phyloP scores from a whole-genome alignment of 2,329 filamentous ascomycete species.

The Chrysoporthe deuterocubensis region DNA sequence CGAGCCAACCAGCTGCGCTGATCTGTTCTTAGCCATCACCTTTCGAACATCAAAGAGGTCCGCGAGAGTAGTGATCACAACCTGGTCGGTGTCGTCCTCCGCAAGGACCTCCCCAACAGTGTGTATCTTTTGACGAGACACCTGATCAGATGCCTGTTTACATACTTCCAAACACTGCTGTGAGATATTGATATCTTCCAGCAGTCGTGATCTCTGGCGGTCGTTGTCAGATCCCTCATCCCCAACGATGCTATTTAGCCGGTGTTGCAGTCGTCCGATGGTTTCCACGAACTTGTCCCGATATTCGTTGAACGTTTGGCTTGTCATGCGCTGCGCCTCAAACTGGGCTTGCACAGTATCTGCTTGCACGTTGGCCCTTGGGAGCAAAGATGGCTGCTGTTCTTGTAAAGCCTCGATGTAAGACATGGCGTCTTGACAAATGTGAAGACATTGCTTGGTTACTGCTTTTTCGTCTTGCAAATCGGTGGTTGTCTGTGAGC shows the following conservation, averaged over 20 bases:
- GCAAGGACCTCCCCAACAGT: neutral
- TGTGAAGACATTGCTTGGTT: neutral
- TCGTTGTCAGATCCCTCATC: neutral
- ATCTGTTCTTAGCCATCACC: neutral
- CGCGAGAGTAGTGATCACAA: neutral
- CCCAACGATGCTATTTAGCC: neutral
- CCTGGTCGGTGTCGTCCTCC: neutral
- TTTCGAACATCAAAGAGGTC: slow-evolving; percentile 2
- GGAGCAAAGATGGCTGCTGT: neutral
- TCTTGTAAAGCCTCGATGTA: slow-evolving; percentile 1
- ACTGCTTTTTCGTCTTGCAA: neutral
- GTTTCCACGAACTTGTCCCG: neutral
- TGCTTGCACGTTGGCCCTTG: neutral
- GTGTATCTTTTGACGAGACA: neutral
- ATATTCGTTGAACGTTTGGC: neutral
- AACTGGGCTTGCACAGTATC: neutral
- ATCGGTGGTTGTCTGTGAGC: neutral
- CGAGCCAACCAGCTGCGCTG: neutral
- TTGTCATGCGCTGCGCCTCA: neutral
- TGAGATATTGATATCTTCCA: neutral
- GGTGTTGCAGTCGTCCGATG: neutral
- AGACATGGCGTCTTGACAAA: neutral
- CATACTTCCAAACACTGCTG: slow-evolving; percentile 6
- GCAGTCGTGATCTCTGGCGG: neutral
- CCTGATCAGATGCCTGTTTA: neutral